Conservation (phyloP, 495 filamentous ascomycete genomes). For the Astrocystis sublimbata region DNA sequence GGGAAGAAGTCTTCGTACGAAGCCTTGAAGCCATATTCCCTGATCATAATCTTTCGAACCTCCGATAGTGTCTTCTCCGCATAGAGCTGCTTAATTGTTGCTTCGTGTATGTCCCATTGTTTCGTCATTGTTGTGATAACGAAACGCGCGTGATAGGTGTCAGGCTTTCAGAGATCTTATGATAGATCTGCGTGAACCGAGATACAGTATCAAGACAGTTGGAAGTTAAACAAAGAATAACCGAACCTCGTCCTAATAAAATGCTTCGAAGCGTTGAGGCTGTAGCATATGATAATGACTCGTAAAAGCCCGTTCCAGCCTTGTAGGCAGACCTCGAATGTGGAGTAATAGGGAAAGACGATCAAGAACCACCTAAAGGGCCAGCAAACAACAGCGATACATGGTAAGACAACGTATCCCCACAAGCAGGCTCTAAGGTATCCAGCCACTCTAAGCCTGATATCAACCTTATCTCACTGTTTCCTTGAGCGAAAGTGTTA, state of each 20-base stretch:
- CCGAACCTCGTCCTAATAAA: not conserved
- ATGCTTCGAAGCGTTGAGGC: not conserved
- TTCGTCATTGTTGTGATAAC: conserved; percentile 42
- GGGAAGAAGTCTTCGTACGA: conserved; percentile 37
- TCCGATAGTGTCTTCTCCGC: conserved; percentile 45
- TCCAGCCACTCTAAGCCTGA: not conserved
- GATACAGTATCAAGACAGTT: not conserved
- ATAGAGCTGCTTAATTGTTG: conserved; percentile 41
- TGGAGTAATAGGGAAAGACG: not conserved
- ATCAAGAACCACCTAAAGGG: not conserved
- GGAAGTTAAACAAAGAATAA: not conserved
- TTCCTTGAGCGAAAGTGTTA: not conserved
- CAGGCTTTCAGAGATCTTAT: not conserved
- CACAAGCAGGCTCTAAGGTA: conserved; percentile 3
- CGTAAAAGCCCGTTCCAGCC: not conserved
- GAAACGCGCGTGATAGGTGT: not conserved
- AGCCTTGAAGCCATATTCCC: conserved; percentile 45
- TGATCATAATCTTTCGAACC: conserved; percentile 44
- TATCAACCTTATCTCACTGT: not conserved
- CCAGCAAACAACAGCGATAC: not conserved
- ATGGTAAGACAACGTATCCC: not conserved
- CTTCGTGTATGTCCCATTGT: conserved; percentile 41
- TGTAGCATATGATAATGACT: not conserved
- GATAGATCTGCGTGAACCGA: not conserved
- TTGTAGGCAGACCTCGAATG: not conserved